These are phyloP conservation scores for Allodekkera sacchari DNA, from an alignment of 805 yeast species.

Conservation along the genomic window DNA sequence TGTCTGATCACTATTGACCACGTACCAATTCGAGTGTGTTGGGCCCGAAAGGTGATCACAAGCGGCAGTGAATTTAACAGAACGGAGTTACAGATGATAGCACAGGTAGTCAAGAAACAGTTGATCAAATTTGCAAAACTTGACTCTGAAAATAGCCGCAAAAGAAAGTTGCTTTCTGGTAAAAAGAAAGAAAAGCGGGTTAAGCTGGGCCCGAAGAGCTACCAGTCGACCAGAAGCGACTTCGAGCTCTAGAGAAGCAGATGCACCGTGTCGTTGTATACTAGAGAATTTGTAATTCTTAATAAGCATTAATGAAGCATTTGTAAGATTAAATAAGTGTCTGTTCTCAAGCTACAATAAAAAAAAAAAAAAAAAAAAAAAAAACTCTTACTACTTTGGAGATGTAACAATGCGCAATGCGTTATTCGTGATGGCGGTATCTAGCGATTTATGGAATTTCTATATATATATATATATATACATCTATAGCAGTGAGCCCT, in stretches of 20 bases:
- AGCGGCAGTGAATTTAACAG: constrained; percentile 29
- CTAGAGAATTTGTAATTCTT: no score
- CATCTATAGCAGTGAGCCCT: constrained; percentile 1
- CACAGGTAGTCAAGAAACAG: constrained; percentile 42
- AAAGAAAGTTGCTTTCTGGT: constrained; percentile 1
- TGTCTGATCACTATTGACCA: constrained; percentile 27
- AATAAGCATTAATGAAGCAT: no score
- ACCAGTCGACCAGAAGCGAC: no score
- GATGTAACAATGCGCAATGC: constrained; percentile 8
- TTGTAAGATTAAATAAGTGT: no score
- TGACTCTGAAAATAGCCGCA: no score
- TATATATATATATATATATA: constrained; percentile 3
- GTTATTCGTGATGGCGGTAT: constrained; percentile 8
- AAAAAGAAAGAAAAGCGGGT: background rate
- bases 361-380: no score
- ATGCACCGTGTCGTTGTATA: no score
- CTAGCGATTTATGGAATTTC: background rate
- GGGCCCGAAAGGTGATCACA: constrained; percentile 40
- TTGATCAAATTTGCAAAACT: constrained; percentile 44
- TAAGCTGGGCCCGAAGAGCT: background rate
- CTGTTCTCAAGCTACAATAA: no score
- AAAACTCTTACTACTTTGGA: no score
- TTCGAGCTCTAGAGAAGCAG: no score
- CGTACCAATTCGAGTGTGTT: constrained; percentile 42
- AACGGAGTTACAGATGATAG: constrained; percentile 39